Percentiles rank a stretch among this genome's conserved stretches.
These are phyloP conservation scores for Chrysoporthe austroafricana DNA, from an alignment of 2,329 filamentous ascomycete genomes.

Conservation along the genomic window DNA sequence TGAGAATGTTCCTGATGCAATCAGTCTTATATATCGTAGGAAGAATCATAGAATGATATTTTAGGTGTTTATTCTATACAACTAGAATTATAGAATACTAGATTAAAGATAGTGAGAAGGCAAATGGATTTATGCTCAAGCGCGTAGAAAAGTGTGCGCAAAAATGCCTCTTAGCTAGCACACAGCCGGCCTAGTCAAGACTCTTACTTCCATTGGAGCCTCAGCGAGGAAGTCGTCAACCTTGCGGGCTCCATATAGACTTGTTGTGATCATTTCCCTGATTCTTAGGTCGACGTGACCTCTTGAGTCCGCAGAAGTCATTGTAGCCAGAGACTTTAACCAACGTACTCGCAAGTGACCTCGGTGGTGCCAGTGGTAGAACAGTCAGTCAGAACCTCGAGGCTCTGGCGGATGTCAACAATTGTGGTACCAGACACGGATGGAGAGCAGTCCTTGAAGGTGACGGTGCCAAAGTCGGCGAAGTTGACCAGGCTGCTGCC, in stretches of 20 bases:
- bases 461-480: constrained; percentile 49
- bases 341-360: constrained; percentile 40
- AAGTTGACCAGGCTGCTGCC: constrained; percentile 45
- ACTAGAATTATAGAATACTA: background rate
- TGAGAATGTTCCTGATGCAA: background rate
- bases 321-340: constrained; percentile 15
- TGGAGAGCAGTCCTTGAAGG: constrained; percentile 44
- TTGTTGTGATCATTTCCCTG: no score
- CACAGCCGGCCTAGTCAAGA: background rate
- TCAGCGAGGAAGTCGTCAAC: no score
- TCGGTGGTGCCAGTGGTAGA: constrained; percentile 19
- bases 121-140: background rate
- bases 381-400: constrained; percentile 22
- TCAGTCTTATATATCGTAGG: constrained; percentile 9
- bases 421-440: constrained; percentile 46
- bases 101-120: background rate
- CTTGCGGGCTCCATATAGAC: no score
- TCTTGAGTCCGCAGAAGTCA: background rate
- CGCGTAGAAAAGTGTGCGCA: background rate
- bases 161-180: background rate
- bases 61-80: background rate
- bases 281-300: no score
- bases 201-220: background rate
- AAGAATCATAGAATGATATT: background rate
- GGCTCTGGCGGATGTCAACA: constrained; percentile 30